Evolutionary conservation across 345 rosid genomes (phyloP), one percentile per base, ranked within the genome.

Genomic region (Mallotus nudiflorus): DNA sequence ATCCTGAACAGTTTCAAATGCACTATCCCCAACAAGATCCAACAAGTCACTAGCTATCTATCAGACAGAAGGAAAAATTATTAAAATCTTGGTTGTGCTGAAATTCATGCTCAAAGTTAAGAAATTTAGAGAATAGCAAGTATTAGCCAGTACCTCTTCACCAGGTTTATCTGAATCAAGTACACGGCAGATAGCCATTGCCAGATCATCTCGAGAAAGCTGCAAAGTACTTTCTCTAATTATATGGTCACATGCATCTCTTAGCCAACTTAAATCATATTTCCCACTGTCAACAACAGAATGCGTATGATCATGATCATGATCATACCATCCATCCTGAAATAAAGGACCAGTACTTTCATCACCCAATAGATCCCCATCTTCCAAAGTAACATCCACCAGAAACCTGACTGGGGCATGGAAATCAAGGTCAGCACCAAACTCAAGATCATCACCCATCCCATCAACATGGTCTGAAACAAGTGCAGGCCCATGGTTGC

Each of bases 21-120:
- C 93, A 67, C 87, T 50, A 81, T 94, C 98, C 67, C 98, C 98
- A 25, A 88, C 89, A 79, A 94, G 95, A 84, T 94, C 97, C 88
- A 94, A 73, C 46, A 91, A 79, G 51, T 90, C 98, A 65, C 95
- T 89, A 68, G 96, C 98, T 80, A 91, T 87, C 98, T 94, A 76
- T 65, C 81, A 60, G 19, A 39, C 9, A 29, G 25, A 40, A 70
- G 12, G n/a, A 69, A 40, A 53, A 52, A 44, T 37, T 40, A 25
- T 42, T 67, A 66, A 46, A 39, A 68, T 55, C 70, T 63, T 49
- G 54, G 63, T 67, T 69, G 33, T 19, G 55, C 42, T 22, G 39
- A 66, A 12, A 59, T 40, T 62, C 42, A 52, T 13, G 71, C 68
- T 53, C 67, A 73, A 70, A 27, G 33, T 12, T 57, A 65, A 70